A percentile compares a stretch with the other conserved stretches of the same genome.
These are phyloP conservation scores for Schizophyllum commune DNA, from an alignment of 1,284 basidiomycete species.

Conservation along the genomic window DNA sequence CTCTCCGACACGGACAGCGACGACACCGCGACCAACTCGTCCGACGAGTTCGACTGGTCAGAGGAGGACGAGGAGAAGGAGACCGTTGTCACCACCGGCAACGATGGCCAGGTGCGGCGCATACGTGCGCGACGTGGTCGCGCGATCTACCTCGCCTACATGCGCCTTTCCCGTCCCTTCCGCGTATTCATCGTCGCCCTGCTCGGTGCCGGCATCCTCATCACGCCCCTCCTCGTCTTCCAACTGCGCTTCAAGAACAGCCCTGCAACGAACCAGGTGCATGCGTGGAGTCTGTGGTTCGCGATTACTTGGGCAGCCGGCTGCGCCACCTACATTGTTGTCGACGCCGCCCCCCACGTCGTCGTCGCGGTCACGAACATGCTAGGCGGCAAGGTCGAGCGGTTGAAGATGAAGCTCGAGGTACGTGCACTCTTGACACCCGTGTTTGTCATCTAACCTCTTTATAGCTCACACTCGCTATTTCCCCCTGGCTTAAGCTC, in stretches of 20 bases:
- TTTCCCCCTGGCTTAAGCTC: constrained; percentile 64
- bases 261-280: constrained; percentile 44
- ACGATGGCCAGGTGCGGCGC: constrained; percentile 16
- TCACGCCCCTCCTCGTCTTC: constrained; percentile 63
- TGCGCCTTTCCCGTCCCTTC: constrained; percentile 56
- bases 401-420: constrained; percentile 57
- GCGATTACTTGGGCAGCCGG: constrained; percentile 61
- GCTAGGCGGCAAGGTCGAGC: constrained; percentile 56
- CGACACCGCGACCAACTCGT: constrained; percentile 51
- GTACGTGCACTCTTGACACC: constrained; percentile 26
- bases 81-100: constrained; percentile 16
- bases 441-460: constrained; percentile 9
- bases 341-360: constrained; percentile 54
- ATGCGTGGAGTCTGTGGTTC: constrained; percentile 68
- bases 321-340: constrained; percentile 53
- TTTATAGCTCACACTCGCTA: constrained; percentile 56
- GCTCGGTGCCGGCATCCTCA: constrained; percentile 55
- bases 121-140: constrained; percentile 38
- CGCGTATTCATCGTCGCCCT: constrained; percentile 48
- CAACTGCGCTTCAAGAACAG: constrained; percentile 49
- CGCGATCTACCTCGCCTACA: constrained; percentile 54
- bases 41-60: constrained; percentile 73
- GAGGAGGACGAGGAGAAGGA: constrained; percentile 57
- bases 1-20: constrained; percentile 36
- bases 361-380: constrained; percentile 46